These are phyloP conservation scores for Kodamaea suecica DNA, from an alignment of 1,139 yeast genomes.

Conservation along the genomic window DNA sequence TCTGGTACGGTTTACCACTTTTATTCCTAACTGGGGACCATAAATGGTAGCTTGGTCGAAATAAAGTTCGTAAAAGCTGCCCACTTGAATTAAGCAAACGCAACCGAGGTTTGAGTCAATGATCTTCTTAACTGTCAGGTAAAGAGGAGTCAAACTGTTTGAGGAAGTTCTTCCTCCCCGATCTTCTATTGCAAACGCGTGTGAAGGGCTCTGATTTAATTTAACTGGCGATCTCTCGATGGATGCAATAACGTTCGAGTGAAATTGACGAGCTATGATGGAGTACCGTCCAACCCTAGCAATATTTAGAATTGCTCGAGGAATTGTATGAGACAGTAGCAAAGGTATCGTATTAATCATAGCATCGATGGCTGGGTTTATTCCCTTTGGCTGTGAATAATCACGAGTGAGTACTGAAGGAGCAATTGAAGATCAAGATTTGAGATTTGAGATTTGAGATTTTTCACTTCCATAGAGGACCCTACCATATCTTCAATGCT, in stretches of 20 bases:
- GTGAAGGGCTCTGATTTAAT: not conserved
- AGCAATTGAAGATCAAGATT: too few species aligned
- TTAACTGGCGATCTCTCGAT: not conserved
- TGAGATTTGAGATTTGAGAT: too few species aligned
- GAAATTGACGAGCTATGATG: not conserved
- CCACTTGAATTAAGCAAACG: constrained; percentile 82
- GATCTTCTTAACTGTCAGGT: constrained; percentile 31
- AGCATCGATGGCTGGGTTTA: too few species aligned
- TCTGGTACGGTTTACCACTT: constrained; percentile 40
- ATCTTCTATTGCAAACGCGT: constrained; percentile 27
- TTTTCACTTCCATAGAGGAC: not conserved
- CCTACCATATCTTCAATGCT: too few species aligned
- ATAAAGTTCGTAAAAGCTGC: constrained; percentile 86
- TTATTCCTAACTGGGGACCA: constrained; percentile 68
- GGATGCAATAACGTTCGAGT: not conserved
- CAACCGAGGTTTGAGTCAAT: constrained; percentile 56
- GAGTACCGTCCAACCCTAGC: too few species aligned
- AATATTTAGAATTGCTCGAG: too few species aligned
- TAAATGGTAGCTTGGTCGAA: constrained; percentile 79
- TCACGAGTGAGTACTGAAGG: too few species aligned
- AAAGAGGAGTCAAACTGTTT: constrained; percentile 36
- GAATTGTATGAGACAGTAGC: too few species aligned
- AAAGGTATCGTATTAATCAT: too few species aligned
- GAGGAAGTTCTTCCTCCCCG: constrained; percentile 37
- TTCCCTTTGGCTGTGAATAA: too few species aligned